Base-by-base conservation (phyloP, 345 rosid species). In the Pistacia atlantica region DNA sequence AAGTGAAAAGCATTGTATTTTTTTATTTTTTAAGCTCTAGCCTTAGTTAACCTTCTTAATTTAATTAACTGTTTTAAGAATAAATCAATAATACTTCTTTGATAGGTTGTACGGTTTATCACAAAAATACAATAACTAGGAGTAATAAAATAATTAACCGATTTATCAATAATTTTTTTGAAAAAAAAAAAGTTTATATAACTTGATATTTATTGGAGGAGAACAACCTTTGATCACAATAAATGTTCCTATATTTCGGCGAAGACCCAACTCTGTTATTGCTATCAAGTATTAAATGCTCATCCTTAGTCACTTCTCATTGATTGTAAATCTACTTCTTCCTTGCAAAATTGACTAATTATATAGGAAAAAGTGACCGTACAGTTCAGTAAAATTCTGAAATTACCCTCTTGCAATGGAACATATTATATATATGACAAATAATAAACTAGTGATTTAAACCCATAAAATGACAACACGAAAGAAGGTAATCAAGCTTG, bases 191-290 rank as follows among this genome's bases (percentile, higher is more conserved):
- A 20, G 54, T 68, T 38, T 38, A 38, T 38, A 38, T 63, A 74
- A 82, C 72, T 69, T 33, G 49, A 55, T 65, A 54, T 33, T 38
- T 51, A 56, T 78, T 78, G 82, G 77, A 73, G 28, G 69, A 60
- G 80, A 76, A 69, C 60, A 49, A 49, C 28, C 25, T 2, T 42
- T 75, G 65, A 75, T 68, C 64, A 69, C 56, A 78, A 78, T 78
- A 80, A 81, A 86, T 87, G 85, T 80, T 76, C 75, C 65, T 56
- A 71, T 74, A 78, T 82, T 83, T 86, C 81, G 83, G 86, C 88
- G 82, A 84, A 80, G 71, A 72, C 80, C 85, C 8, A 81, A 79
- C 82, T 85, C 88, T 62, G 83, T 79, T 82, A 84, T 85, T 87
- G 80, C 79, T 73, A 4, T 12, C 70, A 3, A n/a, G 69, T 77